Base-by-base conservation (phyloP, 1,139 yeast species). In the Saccharomyces hybrid region DNA sequence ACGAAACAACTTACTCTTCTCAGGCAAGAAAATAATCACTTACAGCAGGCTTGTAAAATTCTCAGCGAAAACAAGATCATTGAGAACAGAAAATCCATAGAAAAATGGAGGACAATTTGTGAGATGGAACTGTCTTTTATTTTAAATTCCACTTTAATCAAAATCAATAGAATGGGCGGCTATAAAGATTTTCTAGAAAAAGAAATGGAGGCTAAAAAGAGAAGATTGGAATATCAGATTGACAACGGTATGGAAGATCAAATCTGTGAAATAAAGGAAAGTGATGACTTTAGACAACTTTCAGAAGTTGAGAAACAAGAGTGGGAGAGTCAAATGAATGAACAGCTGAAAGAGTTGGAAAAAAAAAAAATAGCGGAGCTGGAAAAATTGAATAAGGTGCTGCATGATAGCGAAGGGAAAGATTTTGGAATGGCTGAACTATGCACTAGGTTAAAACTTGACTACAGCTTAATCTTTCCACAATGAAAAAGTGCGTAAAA, bases 131-230 rank as follows among this genome's bases (percentile, higher is more conserved):
- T 81, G 42, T 71, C 73, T 44, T 76, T 70, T 56, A 55, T 79
- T 44, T 59, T 71, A 31, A 76, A 76, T 57, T 71, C 74, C 7
- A 77, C 79, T 0, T 56, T 69, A 23, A 59, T 69, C 9, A 76
- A 76, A 54, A 71, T 78, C 4, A 68, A 68, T 29, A 70, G 64
- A 53, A 65, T 73, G 66, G 82, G 82, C 14, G 82, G 82, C 0
- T 73, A 76, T 55, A 70, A 67, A 47, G 77, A 74, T 52, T 72
- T 73, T 51, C 62, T 70, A 31, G 65, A 66, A 53, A 69, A 67
- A 41, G 75, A 73, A 55, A 61, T 69, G 14, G 72, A 74, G 31
- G 68, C 64, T 20, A 59, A 69, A 48, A 69, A 69, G 48, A 65
- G 68, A 41, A 59, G 64, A 49, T 55, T 72, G 11, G 76, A 70